A percentile compares a stretch with the other conserved stretches of the same genome.
Evolutionary conservation across 257 asterid species (phyloP).

Genomic region (Mitragyna speciosa): DNA sequence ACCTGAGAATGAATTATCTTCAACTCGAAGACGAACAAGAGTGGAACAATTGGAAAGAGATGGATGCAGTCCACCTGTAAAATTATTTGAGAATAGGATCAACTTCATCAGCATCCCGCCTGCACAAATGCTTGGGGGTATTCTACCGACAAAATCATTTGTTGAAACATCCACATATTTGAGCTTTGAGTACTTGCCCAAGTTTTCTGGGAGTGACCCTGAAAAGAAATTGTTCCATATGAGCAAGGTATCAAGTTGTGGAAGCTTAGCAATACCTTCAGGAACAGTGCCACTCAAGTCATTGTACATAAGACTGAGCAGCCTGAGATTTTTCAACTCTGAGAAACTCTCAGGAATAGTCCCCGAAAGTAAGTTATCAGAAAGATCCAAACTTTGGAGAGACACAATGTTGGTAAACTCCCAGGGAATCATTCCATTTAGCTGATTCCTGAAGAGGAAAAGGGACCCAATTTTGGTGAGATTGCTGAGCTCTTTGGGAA

Average conservation of each 20-base stretch:
- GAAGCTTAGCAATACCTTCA: conserved; percentile 71
- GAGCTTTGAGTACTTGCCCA: conserved; percentile 68
- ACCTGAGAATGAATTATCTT: conserved; percentile 79
- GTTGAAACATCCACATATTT: conserved; percentile 83
- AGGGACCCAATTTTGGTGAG: conserved; percentile 80
- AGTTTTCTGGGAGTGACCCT: conserved; percentile 68
- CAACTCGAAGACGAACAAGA: conserved; percentile 81
- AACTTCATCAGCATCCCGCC: conserved; percentile 57
- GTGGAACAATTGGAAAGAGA: conserved; percentile 82
- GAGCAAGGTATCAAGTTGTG: conserved; percentile 70
- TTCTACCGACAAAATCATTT: conserved; percentile 57
- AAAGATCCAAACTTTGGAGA: conserved; percentile 93
- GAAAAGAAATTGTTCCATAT: conserved; percentile 87
- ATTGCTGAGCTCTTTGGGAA: conserved; percentile 61
- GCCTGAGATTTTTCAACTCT: conserved; percentile 56
- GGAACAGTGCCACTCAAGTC: conserved; percentile 78
- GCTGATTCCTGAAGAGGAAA: conserved; percentile 73
- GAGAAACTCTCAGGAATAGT: conserved; percentile 78
- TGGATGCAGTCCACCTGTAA: conserved; percentile 71
- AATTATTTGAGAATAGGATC: conserved; percentile 80
- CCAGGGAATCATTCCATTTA: conserved; percentile 60
- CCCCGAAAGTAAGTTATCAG: conserved; percentile 82
- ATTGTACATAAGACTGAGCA: conserved; percentile 90
- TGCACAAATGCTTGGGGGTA: conserved; percentile 69
- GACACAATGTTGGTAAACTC: conserved; percentile 56